These are phyloP conservation scores for Amylocarpus encephaloides DNA, from an alignment of 2,329 filamentous ascomycete species.

Conservation along the genomic window DNA sequence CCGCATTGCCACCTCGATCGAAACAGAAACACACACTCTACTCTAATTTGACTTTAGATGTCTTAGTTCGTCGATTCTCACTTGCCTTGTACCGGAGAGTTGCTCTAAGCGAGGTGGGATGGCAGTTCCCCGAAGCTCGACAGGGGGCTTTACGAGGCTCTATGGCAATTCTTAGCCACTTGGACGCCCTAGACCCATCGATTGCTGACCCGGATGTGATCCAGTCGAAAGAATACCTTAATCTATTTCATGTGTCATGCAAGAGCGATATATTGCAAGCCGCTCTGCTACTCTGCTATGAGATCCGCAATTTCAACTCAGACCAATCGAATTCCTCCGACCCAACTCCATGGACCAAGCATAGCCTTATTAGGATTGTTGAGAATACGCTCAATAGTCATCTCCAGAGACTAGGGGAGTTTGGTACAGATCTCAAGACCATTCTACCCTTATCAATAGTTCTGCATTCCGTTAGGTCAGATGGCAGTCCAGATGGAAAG, in stretches of 20 bases:
- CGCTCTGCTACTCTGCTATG: constrained; percentile 17
- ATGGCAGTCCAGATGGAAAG: constrained; percentile 25
- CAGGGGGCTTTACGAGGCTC: constrained; percentile 15
- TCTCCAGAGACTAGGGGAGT: constrained; percentile 25
- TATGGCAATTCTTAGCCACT: constrained; percentile 17
- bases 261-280: constrained; percentile 18
- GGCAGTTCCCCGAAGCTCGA: constrained; percentile 15
- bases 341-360: constrained; percentile 19
- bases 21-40: constrained; percentile 14
- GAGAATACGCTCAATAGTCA: constrained; percentile 30
- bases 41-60: constrained; percentile 16
- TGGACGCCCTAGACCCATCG: constrained; percentile 20
- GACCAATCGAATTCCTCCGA: background rate
- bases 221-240: constrained; percentile 17
- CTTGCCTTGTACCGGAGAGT: constrained; percentile 17
- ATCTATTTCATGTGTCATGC: constrained; percentile 19
- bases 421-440: constrained; percentile 30
- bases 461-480: constrained; percentile 28
- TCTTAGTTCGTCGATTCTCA: constrained; percentile 14
- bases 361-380: constrained; percentile 25
- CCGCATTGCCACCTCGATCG: constrained; percentile 1
- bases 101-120: constrained; percentile 6
- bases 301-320: constrained; percentile 16
- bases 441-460: constrained; percentile 29
- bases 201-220: constrained; percentile 17